Evolutionary conservation across 1,139 yeast species (phyloP), one percentile per base, ranked within the genome.

Genomic region (Komagataea norvegica): DNA sequence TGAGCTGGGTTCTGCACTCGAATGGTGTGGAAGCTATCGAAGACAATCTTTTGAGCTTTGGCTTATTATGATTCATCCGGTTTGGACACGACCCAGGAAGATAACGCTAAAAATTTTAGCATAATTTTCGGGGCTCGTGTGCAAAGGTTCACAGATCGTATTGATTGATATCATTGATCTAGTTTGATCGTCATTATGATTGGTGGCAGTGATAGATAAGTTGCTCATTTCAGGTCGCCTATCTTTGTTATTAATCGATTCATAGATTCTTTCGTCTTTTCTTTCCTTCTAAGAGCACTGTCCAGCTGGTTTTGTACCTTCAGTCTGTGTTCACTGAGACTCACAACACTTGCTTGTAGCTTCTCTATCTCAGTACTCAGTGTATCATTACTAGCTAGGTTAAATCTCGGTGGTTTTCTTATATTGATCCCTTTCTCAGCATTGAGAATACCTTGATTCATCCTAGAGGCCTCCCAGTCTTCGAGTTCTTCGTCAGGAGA

Each of bases 401-500:
- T 42, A 32, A 45, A 23, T 31, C 38, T 46, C 1, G 47, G 47
- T 0, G 33, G 17, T 8, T 23, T 14, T 3, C n/a, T 8, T 3
- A n/a, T 32, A 11, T 9, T 31, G 7, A 11, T 21, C 6, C 17
- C 13, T 8, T 25, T 22, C 1, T 24, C 8, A 10, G 10, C 8
- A 9, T 24, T 31, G 11, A 31, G 16, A 4, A 25, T 41, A 6
- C 48, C 52, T 15, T 41, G 42, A 18, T 35, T 44, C 27, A 49
- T 18, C 21, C 36, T 47, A 29, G 43, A 38, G 5, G 30, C 39
- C 34, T 49, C 56, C 54, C 55, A 54, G 17, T 49, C 55, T 18
- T 42, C 46, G 35, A 48, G 35, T 9, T 56, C 54, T 29, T 54
- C 61, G 14, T 55, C 52, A n/a, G 56, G 57, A 7, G 57, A 53